Base-by-base conservation (phyloP, 495 filamentous ascomycete genomes). In the Penicillium angulare region DNA sequence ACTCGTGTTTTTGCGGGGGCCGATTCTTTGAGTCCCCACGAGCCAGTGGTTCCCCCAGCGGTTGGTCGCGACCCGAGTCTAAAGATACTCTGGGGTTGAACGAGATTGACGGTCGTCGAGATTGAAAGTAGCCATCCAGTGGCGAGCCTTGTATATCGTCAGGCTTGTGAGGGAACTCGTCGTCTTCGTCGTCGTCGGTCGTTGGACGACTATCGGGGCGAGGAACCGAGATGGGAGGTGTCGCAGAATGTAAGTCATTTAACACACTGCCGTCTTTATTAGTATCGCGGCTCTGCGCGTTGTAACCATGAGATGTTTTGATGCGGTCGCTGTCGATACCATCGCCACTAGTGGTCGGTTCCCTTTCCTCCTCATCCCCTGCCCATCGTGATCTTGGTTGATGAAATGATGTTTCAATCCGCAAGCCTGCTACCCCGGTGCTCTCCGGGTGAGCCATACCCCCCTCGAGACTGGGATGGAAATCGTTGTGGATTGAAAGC, bases 191-290 rank as follows among this genome's bases (percentile, higher is more conserved):
- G 48, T 62, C 58, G 23, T 61, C 59, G 35, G 50, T 53, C 12
- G 24, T 44, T 7, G 51, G 39, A 36, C 58, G 60, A 16, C 72
- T 66, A 53, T 69, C 65, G 48, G 60, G 53, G 43, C 74, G 74
- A 42, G 74, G 74, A 32, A 77, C 74, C 22, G 68, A 72, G 27
- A 77, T 77, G 29, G 74, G 74, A 52, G 71, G 69, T 33, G 74
- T 77, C 49, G 58, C 67, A 55, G 72, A 75, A 60, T 75, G 72
- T 39, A 75, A 60, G 55, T 71, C 68, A 59, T 54, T 72, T 58
- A 73, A 61, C 43, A 66, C 65, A 72, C 69, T 77, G 64, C 56
- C 60, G 57, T 73, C 71, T 60, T 73, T 64, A 69, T 77, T 66
- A 72, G 70, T 67, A 72, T 68, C 72, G 69, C 62, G 66, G 65